Base-by-base conservation (phyloP, 1,139 yeast species). In the Protomyces gravidus region DNA sequence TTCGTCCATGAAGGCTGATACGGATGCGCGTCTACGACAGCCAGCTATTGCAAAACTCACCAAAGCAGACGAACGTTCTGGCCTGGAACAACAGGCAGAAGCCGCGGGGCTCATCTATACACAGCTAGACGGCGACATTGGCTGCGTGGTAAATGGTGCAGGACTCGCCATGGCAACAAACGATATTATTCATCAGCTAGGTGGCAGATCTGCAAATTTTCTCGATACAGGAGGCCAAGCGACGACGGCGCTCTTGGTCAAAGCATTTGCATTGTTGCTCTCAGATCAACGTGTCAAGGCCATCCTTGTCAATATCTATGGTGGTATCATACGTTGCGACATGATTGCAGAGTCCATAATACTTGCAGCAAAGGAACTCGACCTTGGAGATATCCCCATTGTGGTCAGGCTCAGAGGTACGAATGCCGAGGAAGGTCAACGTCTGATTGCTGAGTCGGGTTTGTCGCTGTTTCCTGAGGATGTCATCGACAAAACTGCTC, bases 141-240 rank as follows among this genome's bases (percentile, higher is more conserved):
- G 56, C 4, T 52, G 56, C 28, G 42, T 52, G 6, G 59, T 53
- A 4, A 53, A 53, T 36, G 59, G 59, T 9, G 59, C 59, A 11
- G 59, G 59, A 3, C 51, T 53, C 15, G 59, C 59, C 13, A 53
- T 53, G 59, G 50, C 59, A 23, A 53, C 59, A 11, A 46, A 46
- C n/a, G 59, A 53, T 45, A 36, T 40, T n/a, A 13, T 53, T 5
- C 33, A 19, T 2, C 47, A 40, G 23, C 46, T 36, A 30, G 59
- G 59, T 15, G 40, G 51, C 11, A 30, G 47, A 6, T 49, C 59
- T 17, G 59, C 59, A 2, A 53, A 53, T 27, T 53, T 53, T 23
- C 39, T 53, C 5, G 59, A 53, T 28, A 47, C 59, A 6, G 59
- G 59, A n/a, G 59, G 59, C n/a, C 59, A 47, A 13, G 59, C 59